Conservation (phyloP, 2,329 filamentous ascomycete species). For the Mariannaea sp. region DNA sequence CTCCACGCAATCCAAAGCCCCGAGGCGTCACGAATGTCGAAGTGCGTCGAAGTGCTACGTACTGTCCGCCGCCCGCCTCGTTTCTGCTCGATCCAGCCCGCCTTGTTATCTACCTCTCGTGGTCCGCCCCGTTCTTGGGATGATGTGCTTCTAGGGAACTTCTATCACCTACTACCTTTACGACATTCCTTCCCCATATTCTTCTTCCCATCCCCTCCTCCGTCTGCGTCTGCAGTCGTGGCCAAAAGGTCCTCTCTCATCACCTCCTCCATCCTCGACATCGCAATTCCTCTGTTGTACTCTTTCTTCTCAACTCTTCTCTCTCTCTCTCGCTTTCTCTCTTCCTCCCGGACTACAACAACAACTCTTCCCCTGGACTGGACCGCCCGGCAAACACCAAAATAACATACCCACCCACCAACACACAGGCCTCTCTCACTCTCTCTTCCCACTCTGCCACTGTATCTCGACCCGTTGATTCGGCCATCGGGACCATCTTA, state of each 20-base stretch:
- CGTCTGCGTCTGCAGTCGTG: conserved; percentile 34
- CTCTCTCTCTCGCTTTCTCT: conserved; percentile 11
- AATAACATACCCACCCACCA: conserved; percentile 16
- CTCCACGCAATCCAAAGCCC: conserved; percentile 45
- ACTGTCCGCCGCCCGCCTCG: conserved; percentile 33
- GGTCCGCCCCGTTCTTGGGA: conserved; percentile 27
- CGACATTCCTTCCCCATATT: conserved; percentile 47
- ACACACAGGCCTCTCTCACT: conserved; percentile 5
- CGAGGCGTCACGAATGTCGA: conserved; percentile 32
- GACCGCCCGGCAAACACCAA: conserved; percentile 22
- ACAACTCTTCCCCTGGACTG: conserved; percentile 19
- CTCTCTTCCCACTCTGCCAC: conserved; percentile 4
- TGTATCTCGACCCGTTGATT: conserved; percentile 56
- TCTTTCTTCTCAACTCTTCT: conserved; percentile 15
- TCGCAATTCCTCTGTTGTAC: background rate
- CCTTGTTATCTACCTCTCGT: conserved; percentile 32
- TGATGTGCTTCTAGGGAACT: conserved; percentile 32
- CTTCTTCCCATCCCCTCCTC: conserved; percentile 25
- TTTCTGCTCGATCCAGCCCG: conserved; percentile 26
- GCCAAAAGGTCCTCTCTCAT: conserved; percentile 35
- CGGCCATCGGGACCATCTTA: conserved; percentile 50
- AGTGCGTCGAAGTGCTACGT: conserved; percentile 27
- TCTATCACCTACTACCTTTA: conserved; percentile 39
- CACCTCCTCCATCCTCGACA: conserved; percentile 24
- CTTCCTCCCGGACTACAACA: too few relatives aligned